Conservation (phyloP, 1,139 yeast species). For the Sugiyamaella grinbergsii region DNA sequence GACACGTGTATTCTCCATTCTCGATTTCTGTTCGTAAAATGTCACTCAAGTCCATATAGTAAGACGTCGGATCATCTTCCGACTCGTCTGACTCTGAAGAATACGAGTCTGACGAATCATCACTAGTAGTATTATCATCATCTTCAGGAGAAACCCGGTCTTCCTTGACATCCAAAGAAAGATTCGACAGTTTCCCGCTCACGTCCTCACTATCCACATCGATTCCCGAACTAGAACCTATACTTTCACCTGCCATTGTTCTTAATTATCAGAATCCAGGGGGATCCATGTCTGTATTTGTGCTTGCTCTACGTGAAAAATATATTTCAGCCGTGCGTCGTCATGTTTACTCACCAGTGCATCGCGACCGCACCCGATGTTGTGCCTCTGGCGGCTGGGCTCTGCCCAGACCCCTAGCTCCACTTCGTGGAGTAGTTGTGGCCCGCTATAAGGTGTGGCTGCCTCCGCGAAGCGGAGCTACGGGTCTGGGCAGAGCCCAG, state of each 20-base stretch:
- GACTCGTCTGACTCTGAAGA: conserved; percentile 16
- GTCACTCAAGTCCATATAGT: conserved; percentile 37
- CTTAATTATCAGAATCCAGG: too few relatives aligned
- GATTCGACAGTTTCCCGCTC: not conserved
- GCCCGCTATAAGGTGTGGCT: too few relatives aligned
- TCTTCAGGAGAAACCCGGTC: not conserved
- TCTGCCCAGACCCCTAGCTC: conserved; percentile 1
- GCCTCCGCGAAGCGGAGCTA: not conserved
- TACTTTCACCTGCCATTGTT: too few relatives aligned
- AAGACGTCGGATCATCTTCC: conserved; percentile 7
- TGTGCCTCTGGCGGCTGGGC: conserved; percentile 5
- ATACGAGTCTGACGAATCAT: conserved; percentile 4
- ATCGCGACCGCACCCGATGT: not conserved
- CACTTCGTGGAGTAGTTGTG: not conserved
- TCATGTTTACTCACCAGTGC: conserved; percentile 10
- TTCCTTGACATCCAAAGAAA: not conserved
- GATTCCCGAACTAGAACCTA: too few relatives aligned
- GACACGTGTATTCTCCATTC: conserved; percentile 70
- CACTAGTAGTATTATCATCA: too few relatives aligned
- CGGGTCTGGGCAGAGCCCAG: not conserved
- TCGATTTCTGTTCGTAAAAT: conserved; percentile 54
- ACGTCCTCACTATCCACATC: not conserved
- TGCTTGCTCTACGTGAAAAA: not conserved
- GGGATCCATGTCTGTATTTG: not conserved
- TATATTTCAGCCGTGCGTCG: not conserved